A percentile compares a stretch with the other conserved stretches of the same genome.
Evolutionary conservation across 2,329 filamentous ascomycete species (phyloP).

Genomic region (Colletotrichum karsti): DNA sequence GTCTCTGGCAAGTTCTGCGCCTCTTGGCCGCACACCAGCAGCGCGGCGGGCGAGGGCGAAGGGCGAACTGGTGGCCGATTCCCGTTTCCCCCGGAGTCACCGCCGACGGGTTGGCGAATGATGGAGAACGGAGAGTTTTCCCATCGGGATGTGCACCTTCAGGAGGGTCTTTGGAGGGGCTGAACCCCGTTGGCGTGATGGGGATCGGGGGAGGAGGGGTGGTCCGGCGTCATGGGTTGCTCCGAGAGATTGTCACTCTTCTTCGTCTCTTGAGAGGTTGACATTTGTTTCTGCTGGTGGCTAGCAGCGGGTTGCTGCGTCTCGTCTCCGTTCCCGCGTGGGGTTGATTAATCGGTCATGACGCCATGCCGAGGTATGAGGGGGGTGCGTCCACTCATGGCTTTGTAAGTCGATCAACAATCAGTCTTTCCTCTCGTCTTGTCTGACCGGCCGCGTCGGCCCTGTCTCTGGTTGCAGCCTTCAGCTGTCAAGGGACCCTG

Average conservation of each 20-base stretch:
- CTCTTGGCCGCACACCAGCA: no score
- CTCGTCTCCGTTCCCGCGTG: constrained; percentile 7
- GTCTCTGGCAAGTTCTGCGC: not conserved
- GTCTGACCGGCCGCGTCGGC: not conserved
- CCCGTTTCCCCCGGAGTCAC: not conserved
- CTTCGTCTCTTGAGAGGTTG: no score
- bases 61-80: not conserved
- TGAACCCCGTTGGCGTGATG: not conserved
- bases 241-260: not conserved
- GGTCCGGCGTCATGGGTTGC: not conserved
- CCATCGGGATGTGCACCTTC: not conserved
- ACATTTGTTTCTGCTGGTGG: not conserved
- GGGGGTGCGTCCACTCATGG: not conserved
- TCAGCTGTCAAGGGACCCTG: not conserved
- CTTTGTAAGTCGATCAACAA: not conserved
- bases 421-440: not conserved
- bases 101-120: not conserved
- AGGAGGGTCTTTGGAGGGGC: not conserved
- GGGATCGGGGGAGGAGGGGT: not conserved
- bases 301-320: not conserved
- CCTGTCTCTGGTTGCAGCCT: not conserved
- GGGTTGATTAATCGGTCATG: not conserved
- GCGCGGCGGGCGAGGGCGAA: no score
- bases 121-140: not conserved
- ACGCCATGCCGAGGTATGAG: constrained; percentile 27